Base-by-base conservation (phyloP, 1,284 basidiomycete genomes). In the Ceratobasidium papillatum region DNA sequence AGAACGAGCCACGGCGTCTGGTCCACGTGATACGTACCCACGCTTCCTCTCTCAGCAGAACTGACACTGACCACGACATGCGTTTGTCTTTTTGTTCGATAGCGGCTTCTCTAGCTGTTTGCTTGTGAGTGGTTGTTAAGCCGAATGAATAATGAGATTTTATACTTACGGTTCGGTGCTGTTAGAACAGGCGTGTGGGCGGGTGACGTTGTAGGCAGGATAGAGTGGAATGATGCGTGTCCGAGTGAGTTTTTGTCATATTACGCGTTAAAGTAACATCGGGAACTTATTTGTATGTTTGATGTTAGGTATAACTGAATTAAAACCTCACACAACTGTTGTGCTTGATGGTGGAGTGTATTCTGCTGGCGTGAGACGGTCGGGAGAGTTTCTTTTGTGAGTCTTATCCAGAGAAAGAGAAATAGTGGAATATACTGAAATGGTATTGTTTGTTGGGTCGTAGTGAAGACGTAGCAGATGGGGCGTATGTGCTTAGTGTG, bases 281-380 rank as follows among this genome's bases (percentile, higher is more conserved):
- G 27, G 43, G 36, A 52, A 47, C 12, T 27, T 4, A 14, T n/a
- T 36, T n/a, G n/a, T 32, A 27, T 45, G 11, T 19, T 38, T 7
- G 8, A 30, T 14, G 5, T 3, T 36, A 76, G 76, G 64, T 51
- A 66, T 76, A 41, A 43, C 68, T 7, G 52, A 65, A 41, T 56
- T 76, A 43, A 75, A 75, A 61, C 74, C 77, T 36, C 27, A 34
- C 30, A 74, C 77, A 19, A 14, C 49, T 25, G 76, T 78, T 7
- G 75, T 77, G 19, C 75, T 78, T 2, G 77, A 78, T 74, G 74
- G 75, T 34, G 77, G 77, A 36, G 30, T 59, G 3, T 78, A 73
- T 30, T 63, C 45, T 9, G 77, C 76, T n/a, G 65, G 74, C 22
- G 75, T 78, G 4, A 65, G 68, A 34, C 73, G 69, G 38, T 51